Evolutionary conservation across 2,329 filamentous ascomycete genomes (phyloP).

Genomic region (Geosmithia morbida): DNA sequence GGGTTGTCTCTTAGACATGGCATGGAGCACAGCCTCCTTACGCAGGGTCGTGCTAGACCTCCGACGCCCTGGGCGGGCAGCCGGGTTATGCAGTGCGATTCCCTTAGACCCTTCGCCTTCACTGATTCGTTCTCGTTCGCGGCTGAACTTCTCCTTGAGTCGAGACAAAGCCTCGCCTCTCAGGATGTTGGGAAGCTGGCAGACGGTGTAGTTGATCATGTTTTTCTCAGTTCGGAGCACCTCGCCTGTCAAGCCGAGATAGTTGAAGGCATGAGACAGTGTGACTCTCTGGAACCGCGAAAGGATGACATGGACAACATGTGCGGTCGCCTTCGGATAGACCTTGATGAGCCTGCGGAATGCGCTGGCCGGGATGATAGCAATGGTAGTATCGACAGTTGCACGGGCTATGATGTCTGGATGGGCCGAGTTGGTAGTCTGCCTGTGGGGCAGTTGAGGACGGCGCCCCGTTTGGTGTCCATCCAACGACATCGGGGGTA

Average conservation of each 20-base stretch:
- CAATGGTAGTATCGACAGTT: constrained; percentile 92
- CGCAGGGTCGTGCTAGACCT: constrained; percentile 61
- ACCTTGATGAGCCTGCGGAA: constrained; percentile 85
- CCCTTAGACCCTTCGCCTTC: constrained; percentile 72
- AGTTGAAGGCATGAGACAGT: constrained; percentile 84
- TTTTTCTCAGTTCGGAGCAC: constrained; percentile 85
- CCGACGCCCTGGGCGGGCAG: constrained; percentile 38
- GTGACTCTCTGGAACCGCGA: constrained; percentile 91
- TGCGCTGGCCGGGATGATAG: constrained; percentile 92
- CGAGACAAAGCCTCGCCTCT: constrained; percentile 70
- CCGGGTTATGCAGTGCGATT: constrained; percentile 82
- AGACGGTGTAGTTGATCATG: constrained; percentile 86
- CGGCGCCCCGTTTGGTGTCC: constrained; percentile 13
- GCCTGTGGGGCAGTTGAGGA: constrained; percentile 26
- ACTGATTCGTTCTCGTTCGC: constrained; percentile 69
- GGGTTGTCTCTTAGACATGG: constrained; percentile 30
- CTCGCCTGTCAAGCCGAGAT: constrained; percentile 81
- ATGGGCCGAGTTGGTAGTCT: constrained; percentile 62
- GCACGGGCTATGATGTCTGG: constrained; percentile 95
- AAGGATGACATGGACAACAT: constrained; percentile 95
- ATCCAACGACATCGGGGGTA: constrained; percentile 67
- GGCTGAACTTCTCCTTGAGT: constrained; percentile 83
- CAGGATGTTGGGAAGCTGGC: constrained; percentile 81
- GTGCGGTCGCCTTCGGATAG: constrained; percentile 90
- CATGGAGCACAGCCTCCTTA: constrained; percentile 66